Conservation (phyloP, 2,329 filamentous ascomycete species). For the Fusarium sp. region DNA sequence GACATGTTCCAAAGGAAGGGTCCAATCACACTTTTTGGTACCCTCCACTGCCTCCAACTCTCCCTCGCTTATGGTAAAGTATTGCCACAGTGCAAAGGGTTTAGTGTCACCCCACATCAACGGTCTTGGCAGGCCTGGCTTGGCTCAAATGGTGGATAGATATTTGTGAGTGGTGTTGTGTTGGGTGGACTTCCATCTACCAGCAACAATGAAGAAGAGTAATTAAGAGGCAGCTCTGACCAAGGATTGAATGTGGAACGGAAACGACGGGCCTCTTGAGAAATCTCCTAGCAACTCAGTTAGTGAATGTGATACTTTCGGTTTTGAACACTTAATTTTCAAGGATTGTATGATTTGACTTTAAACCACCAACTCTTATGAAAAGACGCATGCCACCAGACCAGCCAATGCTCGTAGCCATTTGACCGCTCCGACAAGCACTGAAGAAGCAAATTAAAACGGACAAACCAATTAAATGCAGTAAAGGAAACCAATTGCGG, state of each 20-base stretch:
- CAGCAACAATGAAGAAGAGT: conserved; percentile 10
- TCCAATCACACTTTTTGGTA: neutral
- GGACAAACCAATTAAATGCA: neutral
- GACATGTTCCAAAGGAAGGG: neutral
- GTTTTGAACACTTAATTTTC: neutral
- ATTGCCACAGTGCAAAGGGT: conserved; percentile 40
- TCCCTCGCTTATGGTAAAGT: conserved; percentile 33
- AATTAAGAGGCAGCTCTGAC: conserved; percentile 6
- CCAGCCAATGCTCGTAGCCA: conserved; percentile 3
- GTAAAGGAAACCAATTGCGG: conserved; percentile 5
- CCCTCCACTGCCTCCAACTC: conserved; percentile 1
- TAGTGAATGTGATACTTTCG: neutral
- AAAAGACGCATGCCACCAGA: conserved; percentile 23
- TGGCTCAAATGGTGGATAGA: neutral
- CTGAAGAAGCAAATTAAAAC: neutral
- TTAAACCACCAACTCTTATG: conserved; percentile 4
- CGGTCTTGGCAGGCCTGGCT: conserved; percentile 32
- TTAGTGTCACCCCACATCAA: conserved; percentile 40
- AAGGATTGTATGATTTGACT: neutral
- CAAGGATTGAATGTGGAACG: conserved; percentile 24
- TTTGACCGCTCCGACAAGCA: conserved; percentile 18
- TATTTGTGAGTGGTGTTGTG: conserved; percentile 17
- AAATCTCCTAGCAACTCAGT: conserved; percentile 12
- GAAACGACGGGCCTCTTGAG: conserved; percentile 7
- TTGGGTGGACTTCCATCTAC: conserved; percentile 31